These are phyloP conservation scores for Solanum piurae DNA, from an alignment of 257 asterid species.

Conservation along the genomic window DNA sequence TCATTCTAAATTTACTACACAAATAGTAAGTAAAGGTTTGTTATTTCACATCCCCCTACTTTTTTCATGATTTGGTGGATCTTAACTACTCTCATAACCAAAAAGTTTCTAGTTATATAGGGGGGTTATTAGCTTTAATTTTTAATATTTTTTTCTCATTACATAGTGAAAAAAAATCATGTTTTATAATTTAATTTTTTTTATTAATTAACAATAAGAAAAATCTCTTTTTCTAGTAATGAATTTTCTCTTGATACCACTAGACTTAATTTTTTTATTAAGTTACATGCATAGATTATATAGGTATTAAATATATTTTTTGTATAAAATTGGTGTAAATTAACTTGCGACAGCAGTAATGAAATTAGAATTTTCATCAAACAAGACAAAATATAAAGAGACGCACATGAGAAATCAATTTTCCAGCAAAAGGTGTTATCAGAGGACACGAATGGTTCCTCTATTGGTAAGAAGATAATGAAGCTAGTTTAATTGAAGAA, in stretches of 20 bases:
- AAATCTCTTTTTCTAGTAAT: background rate
- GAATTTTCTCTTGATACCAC: background rate
- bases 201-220: no score
- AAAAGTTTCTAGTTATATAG: background rate
- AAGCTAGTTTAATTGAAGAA: no score
- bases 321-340: no score
- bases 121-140: background rate
- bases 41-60: conserved; percentile 7
- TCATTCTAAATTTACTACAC: conserved; percentile 6
- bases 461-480: background rate
- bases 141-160: background rate
- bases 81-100: conserved; percentile 17
- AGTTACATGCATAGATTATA: no score
- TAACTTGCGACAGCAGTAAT: no score
- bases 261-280: background rate
- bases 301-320: no score
- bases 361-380: no score
- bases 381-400: no score
- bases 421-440: no score
- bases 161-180: background rate
- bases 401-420: no score
- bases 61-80: conserved; percentile 36
- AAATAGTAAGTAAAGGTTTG: conserved; percentile 27
- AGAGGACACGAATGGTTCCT: no score
- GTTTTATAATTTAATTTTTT: no score